Percentiles rank a stretch among this genome's conserved stretches.
phyloP scores from a whole-genome alignment of 805 yeast genomes.

The Zygoascus biomembranicola region DNA sequence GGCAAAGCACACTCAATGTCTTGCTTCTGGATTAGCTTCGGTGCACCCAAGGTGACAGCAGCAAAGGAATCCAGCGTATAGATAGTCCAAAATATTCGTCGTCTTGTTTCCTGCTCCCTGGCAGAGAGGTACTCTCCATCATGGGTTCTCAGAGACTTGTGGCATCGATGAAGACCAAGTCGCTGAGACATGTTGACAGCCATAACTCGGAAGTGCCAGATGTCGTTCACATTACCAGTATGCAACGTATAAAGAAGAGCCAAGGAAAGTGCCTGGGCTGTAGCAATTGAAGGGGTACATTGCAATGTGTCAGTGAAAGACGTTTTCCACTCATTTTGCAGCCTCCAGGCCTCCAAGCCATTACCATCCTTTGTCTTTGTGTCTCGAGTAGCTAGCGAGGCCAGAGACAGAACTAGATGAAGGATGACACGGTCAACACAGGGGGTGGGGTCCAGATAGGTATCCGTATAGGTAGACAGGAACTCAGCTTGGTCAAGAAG shows the following conservation, averaged over 20 bases:
- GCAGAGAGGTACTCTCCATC: conserved; percentile 56
- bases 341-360: conserved; percentile 3
- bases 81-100: conserved; percentile 78
- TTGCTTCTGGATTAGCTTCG: conserved; percentile 67
- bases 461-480: conserved; percentile 42
- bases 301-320: conserved; percentile 10
- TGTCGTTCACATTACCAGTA: conserved; percentile 62
- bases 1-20: conserved; percentile 87
- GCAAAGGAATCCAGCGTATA: conserved; percentile 70
- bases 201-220: conserved; percentile 69
- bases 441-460: background rate
- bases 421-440: conserved; percentile 12
- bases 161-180: conserved; percentile 75
- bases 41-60: conserved; percentile 72
- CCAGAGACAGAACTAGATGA: conserved; percentile 22
- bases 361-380: background rate
- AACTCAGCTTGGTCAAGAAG: conserved; percentile 64
- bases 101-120: conserved; percentile 72
- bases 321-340: conserved; percentile 21
- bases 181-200: conserved; percentile 81
- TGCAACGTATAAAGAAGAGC: conserved; percentile 64
- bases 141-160: conserved; percentile 56
- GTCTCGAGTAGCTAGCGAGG: conserved; percentile 18
- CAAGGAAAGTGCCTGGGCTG: conserved; percentile 55
- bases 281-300: conserved; percentile 16